These are phyloP conservation scores for Camellia lanceoleosa DNA, from an alignment of 148 eudicot species.

Conservation along the genomic window DNA sequence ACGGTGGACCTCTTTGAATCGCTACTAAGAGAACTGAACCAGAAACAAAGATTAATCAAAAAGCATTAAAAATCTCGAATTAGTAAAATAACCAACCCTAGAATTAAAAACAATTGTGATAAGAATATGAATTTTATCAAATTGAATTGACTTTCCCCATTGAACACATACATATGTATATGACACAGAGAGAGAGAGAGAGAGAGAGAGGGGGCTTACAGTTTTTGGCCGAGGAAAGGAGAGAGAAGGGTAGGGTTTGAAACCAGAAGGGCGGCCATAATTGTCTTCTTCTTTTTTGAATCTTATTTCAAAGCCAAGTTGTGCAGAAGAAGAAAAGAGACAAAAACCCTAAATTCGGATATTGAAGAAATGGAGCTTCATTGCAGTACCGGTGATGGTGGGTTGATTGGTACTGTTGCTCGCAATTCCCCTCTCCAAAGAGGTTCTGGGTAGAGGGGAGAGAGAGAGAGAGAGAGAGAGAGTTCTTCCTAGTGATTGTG, in stretches of 20 bases:
- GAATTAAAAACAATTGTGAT: not conserved
- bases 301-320: no score
- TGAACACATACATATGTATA: not conserved
- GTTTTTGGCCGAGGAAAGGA: slow-evolving; percentile 41
- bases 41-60: not conserved
- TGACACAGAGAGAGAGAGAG: not conserved
- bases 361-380: no score
- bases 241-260: slow-evolving; percentile 49
- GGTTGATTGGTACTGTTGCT: no score
- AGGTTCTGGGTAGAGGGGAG: no score
- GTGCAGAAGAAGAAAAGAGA: no score
- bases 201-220: slow-evolving; percentile 50
- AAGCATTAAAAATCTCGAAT: not conserved
- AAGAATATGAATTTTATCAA: slow-evolving; percentile 4
- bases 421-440: not conserved
- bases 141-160: not conserved
- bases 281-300: no score
- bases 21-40: slow-evolving; percentile 35
- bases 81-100: not conserved
- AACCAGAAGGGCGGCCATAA: slow-evolving; percentile 51
- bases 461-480: not conserved
- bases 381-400: no score
- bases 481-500: no score
- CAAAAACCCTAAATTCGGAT: no score
- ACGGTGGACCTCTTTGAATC: slow-evolving; percentile 27